Conservation (phyloP, 768 basidiomycete genomes). For the Lyophyllum shimeji region DNA sequence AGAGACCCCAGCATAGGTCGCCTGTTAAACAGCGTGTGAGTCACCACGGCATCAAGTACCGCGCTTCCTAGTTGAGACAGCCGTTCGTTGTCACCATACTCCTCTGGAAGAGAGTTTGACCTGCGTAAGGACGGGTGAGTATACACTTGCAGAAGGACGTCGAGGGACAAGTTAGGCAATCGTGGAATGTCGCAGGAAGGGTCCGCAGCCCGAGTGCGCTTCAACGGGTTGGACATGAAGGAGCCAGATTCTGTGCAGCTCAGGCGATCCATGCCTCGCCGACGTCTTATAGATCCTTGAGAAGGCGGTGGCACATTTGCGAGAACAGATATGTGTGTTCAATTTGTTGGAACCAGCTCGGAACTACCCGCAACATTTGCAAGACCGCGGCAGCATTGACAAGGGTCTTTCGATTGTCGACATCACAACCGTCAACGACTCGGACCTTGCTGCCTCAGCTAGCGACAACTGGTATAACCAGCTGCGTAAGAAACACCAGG, state of each 20-base stretch:
- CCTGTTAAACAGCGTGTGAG: neutral
- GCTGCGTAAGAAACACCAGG: no score
- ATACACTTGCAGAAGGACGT: neutral
- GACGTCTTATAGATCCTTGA: neutral
- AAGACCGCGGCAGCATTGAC: no score
- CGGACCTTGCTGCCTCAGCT: no score
- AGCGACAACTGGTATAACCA: no score
- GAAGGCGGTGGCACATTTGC: no score
- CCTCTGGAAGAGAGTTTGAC: neutral
- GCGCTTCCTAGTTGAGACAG: neutral
- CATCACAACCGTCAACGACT: no score
- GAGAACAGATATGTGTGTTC: no score
- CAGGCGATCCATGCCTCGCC: neutral
- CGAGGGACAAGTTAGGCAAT: neutral
- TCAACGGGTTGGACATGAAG: neutral
- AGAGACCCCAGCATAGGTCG: neutral
- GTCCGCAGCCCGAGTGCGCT: neutral
- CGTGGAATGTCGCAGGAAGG: neutral
- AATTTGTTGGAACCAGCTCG: no score
- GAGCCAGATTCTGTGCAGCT: neutral
- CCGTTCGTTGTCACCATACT: neutral
- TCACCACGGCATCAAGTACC: neutral
- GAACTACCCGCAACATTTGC: no score
- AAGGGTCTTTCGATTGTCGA: no score
- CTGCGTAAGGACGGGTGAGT: neutral